Percentiles rank a stretch among this genome's conserved stretches.
Conservation (phyloP, 306 rosid genomes). For the Geum urbanum region DNA sequence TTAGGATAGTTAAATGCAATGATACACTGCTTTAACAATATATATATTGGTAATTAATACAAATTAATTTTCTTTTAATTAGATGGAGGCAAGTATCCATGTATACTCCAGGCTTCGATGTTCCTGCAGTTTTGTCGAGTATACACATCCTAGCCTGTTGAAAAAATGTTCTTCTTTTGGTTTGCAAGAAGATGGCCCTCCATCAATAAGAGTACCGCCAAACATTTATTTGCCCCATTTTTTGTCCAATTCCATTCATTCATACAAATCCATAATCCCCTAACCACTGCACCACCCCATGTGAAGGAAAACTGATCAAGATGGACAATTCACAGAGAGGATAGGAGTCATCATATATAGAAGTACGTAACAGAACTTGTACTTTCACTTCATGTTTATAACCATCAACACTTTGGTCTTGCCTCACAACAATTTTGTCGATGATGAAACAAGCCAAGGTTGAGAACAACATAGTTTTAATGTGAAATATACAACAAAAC, state of each 20-base stretch:
- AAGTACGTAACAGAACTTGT: not conserved
- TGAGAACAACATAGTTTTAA: conserved; percentile 28
- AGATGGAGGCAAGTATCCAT: no score
- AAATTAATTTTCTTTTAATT: no score
- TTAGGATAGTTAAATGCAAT: no score
- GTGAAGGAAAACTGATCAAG: not conserved
- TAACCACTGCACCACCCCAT: conserved; percentile 11
- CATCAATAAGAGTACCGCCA: not conserved
- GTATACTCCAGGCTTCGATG: no score
- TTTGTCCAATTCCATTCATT: conserved; percentile 1
- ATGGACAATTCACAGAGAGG: not conserved
- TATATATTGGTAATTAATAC: no score
- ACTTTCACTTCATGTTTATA: not conserved
- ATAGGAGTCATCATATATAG: not conserved
- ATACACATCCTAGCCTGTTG: not conserved
- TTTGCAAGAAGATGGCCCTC: conserved; percentile 1
- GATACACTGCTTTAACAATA: no score
- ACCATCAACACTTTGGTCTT: conserved; percentile 21
- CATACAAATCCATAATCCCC: not conserved
- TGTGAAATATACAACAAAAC: conserved; percentile 29
- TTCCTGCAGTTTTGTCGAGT: no score
- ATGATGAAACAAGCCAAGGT: conserved; percentile 48
- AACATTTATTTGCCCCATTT: conserved; percentile 9
- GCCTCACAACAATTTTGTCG: not conserved
- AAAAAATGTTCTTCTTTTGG: conserved; percentile 15